Evolutionary conservation across 768 basidiomycete genomes (phyloP).

Genomic region (Lentinula detonsa): DNA sequence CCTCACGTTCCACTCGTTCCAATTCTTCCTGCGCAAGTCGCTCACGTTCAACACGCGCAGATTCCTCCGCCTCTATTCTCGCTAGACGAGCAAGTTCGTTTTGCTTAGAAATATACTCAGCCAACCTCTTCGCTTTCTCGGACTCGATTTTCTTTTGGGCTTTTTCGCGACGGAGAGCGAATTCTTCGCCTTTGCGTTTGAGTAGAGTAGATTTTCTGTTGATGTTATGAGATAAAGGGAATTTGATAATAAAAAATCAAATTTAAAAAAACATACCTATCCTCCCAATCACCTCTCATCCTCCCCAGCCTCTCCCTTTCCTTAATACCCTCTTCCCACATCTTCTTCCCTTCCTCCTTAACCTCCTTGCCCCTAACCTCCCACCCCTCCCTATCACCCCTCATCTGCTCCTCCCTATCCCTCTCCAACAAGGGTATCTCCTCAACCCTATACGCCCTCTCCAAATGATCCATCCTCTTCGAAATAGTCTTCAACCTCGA

Average conservation of each 20-base stretch:
- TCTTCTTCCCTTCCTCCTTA: slow-evolving; percentile 44
- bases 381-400: slow-evolving; percentile 65
- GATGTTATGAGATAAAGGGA: no score
- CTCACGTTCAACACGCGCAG: slow-evolving; percentile 21
- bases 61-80: slow-evolving; percentile 41
- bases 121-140: slow-evolving; percentile 73
- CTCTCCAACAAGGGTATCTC: slow-evolving; percentile 79
- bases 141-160: slow-evolving; percentile 71
- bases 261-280: slow-evolving; percentile 41
- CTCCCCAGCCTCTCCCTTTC: slow-evolving; percentile 71
- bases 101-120: slow-evolving; percentile 47
- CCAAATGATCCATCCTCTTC: slow-evolving; percentile 92
- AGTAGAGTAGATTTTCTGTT: background rate
- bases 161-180: slow-evolving; percentile 46
- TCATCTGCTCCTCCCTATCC: slow-evolving; percentile 86
- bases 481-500: slow-evolving; percentile 76
- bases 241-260: slow-evolving; percentile 15
- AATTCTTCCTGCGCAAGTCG: slow-evolving; percentile 9
- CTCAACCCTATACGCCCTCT: slow-evolving; percentile 92
- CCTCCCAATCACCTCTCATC: slow-evolving; percentile 66
- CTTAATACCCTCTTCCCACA: slow-evolving; percentile 62
- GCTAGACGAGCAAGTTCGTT: slow-evolving; percentile 53
- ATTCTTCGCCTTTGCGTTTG: slow-evolving; percentile 58
- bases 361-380: slow-evolving; percentile 53
- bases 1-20: background rate